Percentiles rank a stretch among this genome's conserved stretches.
Conservation (phyloP, 225 moss, liverwort and hornwort species). For the Straminergon stramineum region DNA sequence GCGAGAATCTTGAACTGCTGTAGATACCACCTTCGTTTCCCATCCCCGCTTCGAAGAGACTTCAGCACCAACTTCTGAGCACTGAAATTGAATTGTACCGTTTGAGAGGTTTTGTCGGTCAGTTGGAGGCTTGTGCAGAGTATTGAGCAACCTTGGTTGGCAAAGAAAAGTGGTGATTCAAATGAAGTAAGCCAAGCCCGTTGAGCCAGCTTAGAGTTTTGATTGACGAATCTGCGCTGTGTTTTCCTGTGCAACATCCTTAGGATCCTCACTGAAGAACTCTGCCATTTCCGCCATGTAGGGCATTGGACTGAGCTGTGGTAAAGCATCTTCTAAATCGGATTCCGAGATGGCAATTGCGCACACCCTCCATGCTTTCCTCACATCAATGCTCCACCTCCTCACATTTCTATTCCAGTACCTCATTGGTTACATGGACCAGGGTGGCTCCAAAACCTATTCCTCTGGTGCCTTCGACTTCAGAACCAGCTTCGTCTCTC, state of each 20-base stretch:
- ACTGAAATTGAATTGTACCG: background rate
- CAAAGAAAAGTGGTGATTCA: background rate
- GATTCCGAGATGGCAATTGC: background rate
- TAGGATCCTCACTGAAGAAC: background rate
- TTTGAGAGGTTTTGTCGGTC: too few species aligned
- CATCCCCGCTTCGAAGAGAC: background rate
- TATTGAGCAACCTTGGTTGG: background rate
- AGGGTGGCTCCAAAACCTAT: background rate
- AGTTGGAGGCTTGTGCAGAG: background rate
- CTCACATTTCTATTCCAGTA: background rate
- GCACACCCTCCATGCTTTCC: background rate
- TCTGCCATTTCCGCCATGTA: background rate
- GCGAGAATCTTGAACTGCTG: background rate
- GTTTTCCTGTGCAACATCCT: background rate
- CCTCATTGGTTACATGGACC: background rate
- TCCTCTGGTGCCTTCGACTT: background rate
- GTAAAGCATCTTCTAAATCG: background rate
- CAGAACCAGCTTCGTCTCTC: background rate
- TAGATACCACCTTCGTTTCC: background rate
- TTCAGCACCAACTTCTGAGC: background rate
- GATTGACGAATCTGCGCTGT: background rate
- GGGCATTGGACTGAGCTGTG: background rate
- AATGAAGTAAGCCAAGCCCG: background rate
- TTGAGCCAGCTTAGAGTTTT: background rate
- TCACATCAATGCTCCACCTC: background rate